phyloP scores from a whole-genome alignment of 2,329 filamentous ascomycete species.

The Fusarium sp. region DNA sequence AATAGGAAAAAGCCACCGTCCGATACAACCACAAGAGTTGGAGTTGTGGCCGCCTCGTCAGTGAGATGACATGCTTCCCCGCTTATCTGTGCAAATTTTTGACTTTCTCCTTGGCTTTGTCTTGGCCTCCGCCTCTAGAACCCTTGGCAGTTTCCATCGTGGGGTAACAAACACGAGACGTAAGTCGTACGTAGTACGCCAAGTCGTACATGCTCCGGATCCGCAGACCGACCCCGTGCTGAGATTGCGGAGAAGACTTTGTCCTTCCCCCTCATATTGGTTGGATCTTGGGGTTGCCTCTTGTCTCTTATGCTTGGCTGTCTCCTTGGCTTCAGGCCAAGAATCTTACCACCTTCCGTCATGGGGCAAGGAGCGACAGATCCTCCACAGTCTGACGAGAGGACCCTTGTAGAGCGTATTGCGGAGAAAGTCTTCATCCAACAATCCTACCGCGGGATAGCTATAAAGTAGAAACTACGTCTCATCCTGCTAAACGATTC shows the following conservation, averaged over 20 bases:
- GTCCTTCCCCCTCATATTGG: background rate
- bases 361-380: conserved; percentile 11
- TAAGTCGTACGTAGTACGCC: background rate
- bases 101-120: conserved; percentile 10
- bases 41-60: background rate
- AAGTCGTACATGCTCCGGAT: background rate
- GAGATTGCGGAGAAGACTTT: background rate
- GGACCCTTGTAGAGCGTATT: conserved; percentile 11
- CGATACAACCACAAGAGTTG: background rate
- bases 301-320: conserved; percentile 12
- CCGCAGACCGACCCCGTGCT: background rate
- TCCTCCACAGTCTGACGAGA: conserved; percentile 26
- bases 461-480: conserved; percentile 10
- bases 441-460: background rate
- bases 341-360: conserved; percentile 25
- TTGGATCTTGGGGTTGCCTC: background rate
- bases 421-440: conserved; percentile 11
- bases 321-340: conserved; percentile 25
- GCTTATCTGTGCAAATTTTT: conserved; percentile 2
- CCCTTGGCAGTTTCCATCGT: background rate
- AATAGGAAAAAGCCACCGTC: background rate
- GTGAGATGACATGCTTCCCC: background rate
- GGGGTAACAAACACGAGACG: background rate
- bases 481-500: background rate
- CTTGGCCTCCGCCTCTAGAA: background rate